Evolutionary conservation across 805 yeast genomes (phyloP), one percentile per base, ranked within the genome.

Genomic region (Candida schatavii): DNA sequence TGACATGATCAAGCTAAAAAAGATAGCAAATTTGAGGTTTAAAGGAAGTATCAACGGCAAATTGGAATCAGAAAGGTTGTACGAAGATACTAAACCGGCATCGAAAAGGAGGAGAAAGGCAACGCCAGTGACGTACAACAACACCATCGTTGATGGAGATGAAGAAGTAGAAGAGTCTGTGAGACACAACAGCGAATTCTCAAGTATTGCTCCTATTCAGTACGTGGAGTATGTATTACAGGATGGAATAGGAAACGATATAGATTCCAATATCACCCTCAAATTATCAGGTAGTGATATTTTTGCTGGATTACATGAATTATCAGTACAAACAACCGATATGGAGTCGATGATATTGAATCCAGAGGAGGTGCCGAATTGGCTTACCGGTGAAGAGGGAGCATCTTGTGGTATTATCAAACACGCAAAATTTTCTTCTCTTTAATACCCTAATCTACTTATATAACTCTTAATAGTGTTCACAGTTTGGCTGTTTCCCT

Each of bases 301-400:
- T 0, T 87, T 81, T 70, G 95, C 80, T 2, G 96, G 96, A 0
- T 53, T 87, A 29, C 88, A 85, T 57, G 83, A 85, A 52, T 65
- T 87, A 14, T 75, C 88, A 21, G 63, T 59, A 1, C 20, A 29
- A 11, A 48, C 59, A 2, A 39, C 44, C 0, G 55, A 56, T 14
- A 40, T 51, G 14, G 46, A 50, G 67, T 66, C 40, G 43, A 63
- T 47, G 74, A 51, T 72, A 0, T 60, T 81, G 2, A 74, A 84
- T 49, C 74, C 85, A 0, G 64, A 70, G n/a, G 65, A 49, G 0
- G 61, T 85, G 13, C 95, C 96, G 0, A 75, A 80, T 23, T 87
- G 89, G 90, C 58, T 87, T 25, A 80, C 90, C 3, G 95, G 95
- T 2, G 88, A 85, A 56, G 82, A 81, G 46, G 84, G 85, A 0